These are phyloP conservation scores for Filosporella fistucella DNA, from an alignment of 495 filamentous ascomycete genomes.

Conservation along the genomic window DNA sequence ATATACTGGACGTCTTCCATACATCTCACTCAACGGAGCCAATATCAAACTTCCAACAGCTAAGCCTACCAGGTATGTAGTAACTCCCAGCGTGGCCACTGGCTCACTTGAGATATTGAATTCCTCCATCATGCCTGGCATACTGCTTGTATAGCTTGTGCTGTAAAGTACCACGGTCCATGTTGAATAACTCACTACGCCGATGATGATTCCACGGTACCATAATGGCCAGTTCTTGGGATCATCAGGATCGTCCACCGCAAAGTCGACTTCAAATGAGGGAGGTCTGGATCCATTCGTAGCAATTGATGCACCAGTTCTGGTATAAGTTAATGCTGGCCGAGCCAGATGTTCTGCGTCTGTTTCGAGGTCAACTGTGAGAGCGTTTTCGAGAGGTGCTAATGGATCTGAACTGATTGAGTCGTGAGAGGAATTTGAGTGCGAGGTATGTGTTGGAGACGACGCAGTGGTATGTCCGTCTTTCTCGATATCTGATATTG, in stretches of 20 bases:
- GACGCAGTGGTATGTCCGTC: constrained; percentile 3
- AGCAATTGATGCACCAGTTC: constrained; percentile 41
- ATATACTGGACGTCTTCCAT: constrained; percentile 72
- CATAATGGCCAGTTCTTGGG: constrained; percentile 70
- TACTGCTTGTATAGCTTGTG: constrained; percentile 73
- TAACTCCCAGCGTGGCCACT: constrained; percentile 69
- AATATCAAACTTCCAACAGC: constrained; percentile 69
- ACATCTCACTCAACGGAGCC: constrained; percentile 75
- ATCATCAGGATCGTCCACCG: constrained; percentile 61
- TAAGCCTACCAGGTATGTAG: constrained; percentile 72
- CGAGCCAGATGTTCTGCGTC: constrained; percentile 20
- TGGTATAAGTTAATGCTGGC: constrained; percentile 16
- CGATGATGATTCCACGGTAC: constrained; percentile 61
- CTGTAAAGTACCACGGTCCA: constrained; percentile 79
- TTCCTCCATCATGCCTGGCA: constrained; percentile 60
- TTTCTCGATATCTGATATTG: constrained; percentile 9
- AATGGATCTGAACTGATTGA: constrained; percentile 28
- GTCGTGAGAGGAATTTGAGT: constrained; percentile 15
- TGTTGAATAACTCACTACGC: constrained; percentile 66
- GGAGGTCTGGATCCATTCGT: constrained; percentile 58
- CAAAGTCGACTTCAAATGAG: constrained; percentile 73
- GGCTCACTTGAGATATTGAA: constrained; percentile 53
- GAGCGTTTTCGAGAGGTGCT: constrained; percentile 30
- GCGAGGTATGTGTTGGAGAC: constrained; percentile 9
- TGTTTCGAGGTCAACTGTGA: constrained; percentile 27